Evolutionary conservation across 805 yeast genomes (phyloP).

Genomic region (Metschnikowia santaceciliae): DNA sequence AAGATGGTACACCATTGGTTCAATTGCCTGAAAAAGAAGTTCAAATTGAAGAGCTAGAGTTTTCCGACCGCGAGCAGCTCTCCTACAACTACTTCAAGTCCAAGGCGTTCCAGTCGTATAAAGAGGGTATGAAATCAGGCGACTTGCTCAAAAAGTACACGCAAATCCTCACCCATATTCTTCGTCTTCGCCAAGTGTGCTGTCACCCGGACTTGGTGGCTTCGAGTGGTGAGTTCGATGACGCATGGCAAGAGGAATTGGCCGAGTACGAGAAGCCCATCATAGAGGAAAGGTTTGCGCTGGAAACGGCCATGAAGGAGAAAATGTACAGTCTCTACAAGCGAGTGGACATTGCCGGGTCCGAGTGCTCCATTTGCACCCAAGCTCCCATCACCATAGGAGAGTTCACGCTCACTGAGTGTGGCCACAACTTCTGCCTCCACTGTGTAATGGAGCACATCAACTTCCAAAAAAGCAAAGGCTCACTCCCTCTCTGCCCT

Average conservation of each 20-base stretch:
- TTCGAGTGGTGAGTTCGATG: constrained; percentile 50
- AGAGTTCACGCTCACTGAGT: constrained; percentile 61
- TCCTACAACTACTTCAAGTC: constrained; percentile 67
- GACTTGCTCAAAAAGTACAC: constrained; percentile 69
- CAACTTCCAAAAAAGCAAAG: constrained; percentile 54
- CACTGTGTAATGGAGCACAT: constrained; percentile 72
- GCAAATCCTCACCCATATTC: constrained; percentile 74
- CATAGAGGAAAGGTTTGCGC: constrained; percentile 17
- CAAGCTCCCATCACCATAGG: constrained; percentile 54
- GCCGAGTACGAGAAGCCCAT: constrained; percentile 13
- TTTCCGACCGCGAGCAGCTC: constrained; percentile 61
- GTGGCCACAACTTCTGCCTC: constrained; percentile 79
- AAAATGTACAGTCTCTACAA: constrained; percentile 28
- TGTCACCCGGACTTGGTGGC: constrained; percentile 73
- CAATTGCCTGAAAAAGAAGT: constrained; percentile 74
- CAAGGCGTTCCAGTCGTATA: constrained; percentile 61
- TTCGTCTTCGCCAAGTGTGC: constrained; percentile 83
- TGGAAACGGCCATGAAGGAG: constrained; percentile 20
- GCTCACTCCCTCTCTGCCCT: constrained; percentile 59
- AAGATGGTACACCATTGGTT: constrained; percentile 70
- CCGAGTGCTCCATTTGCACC: constrained; percentile 86
- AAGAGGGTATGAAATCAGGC: constrained; percentile 59
- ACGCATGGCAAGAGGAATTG: constrained; percentile 30
- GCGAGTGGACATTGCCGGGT: constrained; percentile 33
- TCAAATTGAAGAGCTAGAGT: constrained; percentile 58